Evolutionary conservation across 371 early-diverging fungal genomes (phyloP), one percentile per base, ranked within the genome.

Genomic region (Mucor ambiguus): DNA sequence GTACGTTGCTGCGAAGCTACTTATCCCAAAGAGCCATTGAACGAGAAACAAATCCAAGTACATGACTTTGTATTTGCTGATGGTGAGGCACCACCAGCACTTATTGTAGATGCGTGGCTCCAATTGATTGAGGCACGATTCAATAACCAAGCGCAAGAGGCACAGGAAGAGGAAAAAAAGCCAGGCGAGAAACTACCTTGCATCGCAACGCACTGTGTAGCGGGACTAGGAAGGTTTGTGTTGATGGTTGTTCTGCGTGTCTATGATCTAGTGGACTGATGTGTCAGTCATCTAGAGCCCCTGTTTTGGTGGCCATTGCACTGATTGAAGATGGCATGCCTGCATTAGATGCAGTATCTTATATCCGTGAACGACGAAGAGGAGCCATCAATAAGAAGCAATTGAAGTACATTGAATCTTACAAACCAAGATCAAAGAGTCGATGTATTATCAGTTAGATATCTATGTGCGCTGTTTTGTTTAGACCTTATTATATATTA

Each of bases 1-100:
- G 95, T 95, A 9, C 86, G 95, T 37, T 95, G 93, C 22, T 95
- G 96, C 80, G 94, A 96, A 71, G 94, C 96, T 20, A 95, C 96
- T 10, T 97, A 97, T 72, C 79, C 88, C 29, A 83, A 81, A 49
- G 87, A 83, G 26, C 83, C 83, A 4, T 74, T 95, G 26, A 84
- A 82, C 63, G 83, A 74, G 46, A 78, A 87, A 22, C 85, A 85
- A 10, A 93, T 97, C 62, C 73, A 83, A 48, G 93, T 96, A 3
- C 93, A 94, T 64, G 93, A 95, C 69, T 90, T 89, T 91, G 87
- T 91, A 0, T 95, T 94, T 83, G 87, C 89, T 24, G 96, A 95
- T 72, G 96, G 94, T 64, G 92, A 89, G 62, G 88, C 92, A 73
- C 96, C 96, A 32, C 94, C 95, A 8, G 66, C 79, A 22, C 67